These are phyloP conservation scores for Diplodia seriata DNA, from an alignment of 2,329 filamentous ascomycete species.

Conservation along the genomic window DNA sequence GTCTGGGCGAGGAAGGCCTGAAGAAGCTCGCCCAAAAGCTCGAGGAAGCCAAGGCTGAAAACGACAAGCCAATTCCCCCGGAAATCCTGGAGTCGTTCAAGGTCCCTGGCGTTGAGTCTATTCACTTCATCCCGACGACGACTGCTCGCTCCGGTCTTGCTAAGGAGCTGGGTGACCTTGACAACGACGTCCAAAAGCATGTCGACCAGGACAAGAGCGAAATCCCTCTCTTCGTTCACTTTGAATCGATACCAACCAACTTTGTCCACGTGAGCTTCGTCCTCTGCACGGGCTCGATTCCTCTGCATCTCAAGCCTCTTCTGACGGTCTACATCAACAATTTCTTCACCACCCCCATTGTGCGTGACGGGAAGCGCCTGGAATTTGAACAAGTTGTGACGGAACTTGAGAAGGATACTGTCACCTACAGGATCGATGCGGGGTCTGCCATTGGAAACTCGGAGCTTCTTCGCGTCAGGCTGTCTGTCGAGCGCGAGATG, in stretches of 20 bases:
- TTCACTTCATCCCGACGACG: conserved; percentile 89
- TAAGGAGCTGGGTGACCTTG: conserved; percentile 68
- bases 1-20: conserved; percentile 82
- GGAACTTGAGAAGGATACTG: conserved; percentile 87
- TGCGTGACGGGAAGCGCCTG: conserved; percentile 74
- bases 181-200: conserved; percentile 74
- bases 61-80: conserved; percentile 83
- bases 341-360: conserved; percentile 92
- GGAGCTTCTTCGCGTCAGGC: conserved; percentile 80
- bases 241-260: conserved; percentile 90
- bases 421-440: conserved; percentile 77
- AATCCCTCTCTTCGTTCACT: conserved; percentile 91
- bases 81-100: conserved; percentile 81
- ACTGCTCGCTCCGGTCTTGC: conserved; percentile 85
- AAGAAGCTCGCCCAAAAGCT: conserved; percentile 76
- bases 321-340: conserved; percentile 85
- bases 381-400: conserved; percentile 93
- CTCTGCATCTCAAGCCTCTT: conserved; percentile 83
- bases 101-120: conserved; percentile 85
- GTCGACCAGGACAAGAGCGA: conserved; percentile 72
- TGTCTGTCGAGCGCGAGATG: conserved; percentile 88
- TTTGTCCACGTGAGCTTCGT: conserved; percentile 87
- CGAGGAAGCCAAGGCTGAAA: conserved; percentile 83
- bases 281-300: conserved; percentile 77
- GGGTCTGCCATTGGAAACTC: conserved; percentile 74